Evolutionary conservation across 2,329 filamentous ascomycete genomes (phyloP).

Genomic region (Lachnellula willkommii): DNA sequence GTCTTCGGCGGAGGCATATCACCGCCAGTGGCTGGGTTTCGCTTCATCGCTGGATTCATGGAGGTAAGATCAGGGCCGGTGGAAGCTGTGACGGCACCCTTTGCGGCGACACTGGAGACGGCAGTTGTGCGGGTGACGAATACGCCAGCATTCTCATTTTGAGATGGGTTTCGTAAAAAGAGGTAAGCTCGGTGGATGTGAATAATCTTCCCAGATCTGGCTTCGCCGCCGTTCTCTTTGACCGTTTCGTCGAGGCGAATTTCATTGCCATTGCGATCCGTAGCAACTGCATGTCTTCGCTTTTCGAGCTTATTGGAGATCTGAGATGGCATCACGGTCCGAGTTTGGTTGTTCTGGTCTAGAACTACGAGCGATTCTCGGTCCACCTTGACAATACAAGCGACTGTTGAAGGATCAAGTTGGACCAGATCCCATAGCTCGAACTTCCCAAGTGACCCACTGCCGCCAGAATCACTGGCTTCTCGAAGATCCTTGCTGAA

Average conservation of each 20-base stretch:
- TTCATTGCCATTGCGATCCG: slow-evolving; percentile 88
- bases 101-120: slow-evolving; percentile 87
- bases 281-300: slow-evolving; percentile 79
- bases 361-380: slow-evolving; percentile 85
- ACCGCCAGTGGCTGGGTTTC: slow-evolving; percentile 52
- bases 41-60: slow-evolving; percentile 87
- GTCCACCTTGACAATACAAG: slow-evolving; percentile 90
- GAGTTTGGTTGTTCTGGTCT: slow-evolving; percentile 80
- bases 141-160: slow-evolving; percentile 81
- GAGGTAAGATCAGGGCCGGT: slow-evolving; percentile 74
- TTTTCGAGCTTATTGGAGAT: slow-evolving; percentile 83
- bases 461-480: slow-evolving; percentile 84
- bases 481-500: slow-evolving; percentile 96
- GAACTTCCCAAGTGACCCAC: slow-evolving; percentile 79
- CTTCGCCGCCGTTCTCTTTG: slow-evolving; percentile 81
- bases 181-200: slow-evolving; percentile 92
- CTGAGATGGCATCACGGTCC: slow-evolving; percentile 82
- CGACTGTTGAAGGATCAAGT: slow-evolving; percentile 86
- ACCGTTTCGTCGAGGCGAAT: slow-evolving; percentile 89
- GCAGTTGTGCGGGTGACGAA: slow-evolving; percentile 83
- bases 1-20: slow-evolving; percentile 62
- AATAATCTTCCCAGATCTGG: slow-evolving; percentile 80
- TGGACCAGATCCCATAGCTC: slow-evolving; percentile 92
- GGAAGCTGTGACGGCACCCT: slow-evolving; percentile 62
- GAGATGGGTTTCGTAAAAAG: slow-evolving; percentile 79